phyloP scores from a whole-genome alignment of 2,329 filamentous ascomycete species.

The Dactylellina parvicollis region DNA sequence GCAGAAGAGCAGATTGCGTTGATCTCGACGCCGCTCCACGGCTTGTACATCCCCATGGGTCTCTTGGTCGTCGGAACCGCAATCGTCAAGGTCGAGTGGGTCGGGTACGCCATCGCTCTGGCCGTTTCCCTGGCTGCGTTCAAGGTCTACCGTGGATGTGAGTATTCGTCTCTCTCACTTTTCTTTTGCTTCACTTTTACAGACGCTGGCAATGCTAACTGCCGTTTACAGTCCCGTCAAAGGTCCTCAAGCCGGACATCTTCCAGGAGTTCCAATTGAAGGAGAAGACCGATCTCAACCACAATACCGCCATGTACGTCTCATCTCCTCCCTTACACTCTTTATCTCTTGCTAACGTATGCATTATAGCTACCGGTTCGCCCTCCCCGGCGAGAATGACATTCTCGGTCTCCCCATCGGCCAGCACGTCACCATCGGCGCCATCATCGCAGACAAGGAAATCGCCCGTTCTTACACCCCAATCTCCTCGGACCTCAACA shows the following conservation, averaged over 20 bases:
- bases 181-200: constrained; percentile 8
- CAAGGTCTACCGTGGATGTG: constrained; percentile 78
- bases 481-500: constrained; percentile 83
- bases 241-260: constrained; percentile 82
- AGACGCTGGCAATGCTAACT: constrained; percentile 14
- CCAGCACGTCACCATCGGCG: constrained; percentile 97
- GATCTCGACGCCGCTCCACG: constrained; percentile 63
- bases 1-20: constrained; percentile 49
- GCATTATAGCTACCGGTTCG: constrained; percentile 85
- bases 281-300: constrained; percentile 94
- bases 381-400: constrained; percentile 77
- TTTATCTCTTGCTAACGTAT: not conserved
- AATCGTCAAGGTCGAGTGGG: constrained; percentile 81
- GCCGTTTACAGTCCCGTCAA: constrained; percentile 71
- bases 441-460: constrained; percentile 83
- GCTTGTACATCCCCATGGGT: constrained; percentile 83
- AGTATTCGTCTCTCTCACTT: constrained; percentile 61
- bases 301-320: constrained; percentile 93
- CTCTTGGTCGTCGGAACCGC: constrained; percentile 79
- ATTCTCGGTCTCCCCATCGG: constrained; percentile 97
- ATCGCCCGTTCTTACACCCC: constrained; percentile 92
- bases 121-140: constrained; percentile 74
- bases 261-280: constrained; percentile 94
- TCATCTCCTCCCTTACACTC: not conserved
- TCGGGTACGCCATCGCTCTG: constrained; percentile 74